phyloP scores from a whole-genome alignment of 306 rosid species.

The Pueraria montana region DNA sequence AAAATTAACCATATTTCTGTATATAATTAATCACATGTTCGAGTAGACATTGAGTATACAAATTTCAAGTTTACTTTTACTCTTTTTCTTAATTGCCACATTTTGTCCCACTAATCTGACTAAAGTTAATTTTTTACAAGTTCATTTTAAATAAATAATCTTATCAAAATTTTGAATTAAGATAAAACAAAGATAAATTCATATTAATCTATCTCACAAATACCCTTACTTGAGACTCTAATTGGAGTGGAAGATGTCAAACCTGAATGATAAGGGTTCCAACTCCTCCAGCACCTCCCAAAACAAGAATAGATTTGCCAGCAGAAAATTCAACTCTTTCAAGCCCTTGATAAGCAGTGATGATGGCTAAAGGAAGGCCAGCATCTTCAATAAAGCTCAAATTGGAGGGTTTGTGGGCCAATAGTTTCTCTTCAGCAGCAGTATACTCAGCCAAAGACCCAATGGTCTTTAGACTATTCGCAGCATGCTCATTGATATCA shows the following conservation, averaged over 20 bases:
- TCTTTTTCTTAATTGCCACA: too few species aligned
- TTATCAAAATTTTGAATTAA: too few species aligned
- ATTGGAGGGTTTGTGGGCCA: constrained; percentile 66
- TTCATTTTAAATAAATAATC: too few species aligned
- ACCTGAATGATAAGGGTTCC: constrained; percentile 53
- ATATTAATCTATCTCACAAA: too few species aligned
- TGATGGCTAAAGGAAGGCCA: constrained; percentile 66
- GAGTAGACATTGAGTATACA: too few species aligned
- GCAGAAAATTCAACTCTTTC: constrained; percentile 52
- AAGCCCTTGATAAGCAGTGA: constrained; percentile 68
- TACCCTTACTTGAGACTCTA: too few species aligned
- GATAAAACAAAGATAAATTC: too few species aligned
- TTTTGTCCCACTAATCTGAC: too few species aligned
- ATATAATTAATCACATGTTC: too few species aligned
- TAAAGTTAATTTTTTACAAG: too few species aligned
- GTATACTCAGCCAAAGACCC: constrained; percentile 48
- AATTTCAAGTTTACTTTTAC: too few species aligned
- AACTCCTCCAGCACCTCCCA: constrained; percentile 79
- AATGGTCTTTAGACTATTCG: background rate
- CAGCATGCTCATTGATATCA: background rate
- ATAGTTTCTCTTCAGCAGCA: constrained; percentile 59
- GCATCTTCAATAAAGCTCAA: constrained; percentile 76
- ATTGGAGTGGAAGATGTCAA: background rate
- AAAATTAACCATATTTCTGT: too few species aligned
- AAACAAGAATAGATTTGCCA: constrained; percentile 67